Conservation (phyloP, 2,329 filamentous ascomycete species). For the Alternaria sp. region DNA sequence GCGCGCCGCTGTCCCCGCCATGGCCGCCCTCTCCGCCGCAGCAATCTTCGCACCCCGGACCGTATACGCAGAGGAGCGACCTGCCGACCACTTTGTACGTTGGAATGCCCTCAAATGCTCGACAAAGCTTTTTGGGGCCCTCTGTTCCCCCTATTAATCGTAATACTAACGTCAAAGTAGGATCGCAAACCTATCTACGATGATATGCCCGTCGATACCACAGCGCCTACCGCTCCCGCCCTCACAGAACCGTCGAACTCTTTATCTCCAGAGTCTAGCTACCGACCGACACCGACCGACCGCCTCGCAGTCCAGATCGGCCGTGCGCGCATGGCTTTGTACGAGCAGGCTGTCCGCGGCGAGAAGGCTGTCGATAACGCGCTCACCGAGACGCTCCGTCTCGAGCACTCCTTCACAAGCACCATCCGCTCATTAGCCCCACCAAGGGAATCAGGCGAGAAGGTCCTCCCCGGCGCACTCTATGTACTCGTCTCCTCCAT, state of each 20-base stretch:
- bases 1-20: conserved; percentile 58
- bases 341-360: conserved; percentile 73
- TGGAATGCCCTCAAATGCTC: background rate
- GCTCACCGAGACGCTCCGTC: conserved; percentile 79
- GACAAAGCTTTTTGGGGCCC: background rate
- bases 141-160: background rate
- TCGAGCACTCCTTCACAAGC: conserved; percentile 88
- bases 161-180: conserved; percentile 12
- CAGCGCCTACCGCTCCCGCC: conserved; percentile 49
- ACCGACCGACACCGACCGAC: conserved; percentile 80
- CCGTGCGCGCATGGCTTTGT: conserved; percentile 77
- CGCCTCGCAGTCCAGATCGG: conserved; percentile 84
- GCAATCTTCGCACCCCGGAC: conserved; percentile 55
- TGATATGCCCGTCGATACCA: conserved; percentile 54
- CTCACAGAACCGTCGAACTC: conserved; percentile 33
- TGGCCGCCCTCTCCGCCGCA: conserved; percentile 52
- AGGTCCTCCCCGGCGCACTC: conserved; percentile 84
- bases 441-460: conserved; percentile 82
- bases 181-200: conserved; percentile 77
- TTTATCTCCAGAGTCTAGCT: conserved; percentile 37
- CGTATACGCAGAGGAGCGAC: conserved; percentile 56
- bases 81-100: conserved; percentile 28
- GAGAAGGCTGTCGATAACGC: conserved; percentile 84
- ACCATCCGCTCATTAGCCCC: conserved; percentile 90
- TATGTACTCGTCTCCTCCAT: conserved; percentile 95